Base-by-base conservation (phyloP, 768 basidiomycete species). In the Suillus subalutaceus region DNA sequence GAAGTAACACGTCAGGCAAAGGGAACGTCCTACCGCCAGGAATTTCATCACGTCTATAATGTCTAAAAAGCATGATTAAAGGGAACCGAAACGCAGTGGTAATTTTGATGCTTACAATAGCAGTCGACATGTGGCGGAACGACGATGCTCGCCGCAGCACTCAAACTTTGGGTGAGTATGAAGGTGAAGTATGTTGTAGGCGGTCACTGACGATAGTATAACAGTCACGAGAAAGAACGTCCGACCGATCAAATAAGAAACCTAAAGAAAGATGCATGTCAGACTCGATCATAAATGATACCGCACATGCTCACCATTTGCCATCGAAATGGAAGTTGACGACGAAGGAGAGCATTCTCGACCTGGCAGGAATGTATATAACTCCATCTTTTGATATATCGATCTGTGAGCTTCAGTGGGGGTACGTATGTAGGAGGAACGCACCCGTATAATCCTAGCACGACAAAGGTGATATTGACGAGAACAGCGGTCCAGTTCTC, bases 161-260 rank as follows among this genome's bases (percentile, higher is more conserved):
- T 40, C 66, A 66, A 65, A 23, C 68, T 40, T 40, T 76, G 26
- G 5, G 15, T 30, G 32, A 50, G 20, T 10, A 43, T 4, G 13
- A n/a, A 7, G 65, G 10, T 15, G 48, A 12, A 1, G 18, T 50
- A 1, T 12, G 50, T 48, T 2, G 4, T 2, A 30, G 15, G 15
- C 32, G n/a, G 3, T 40, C 2, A 30, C 72, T 43, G n/a, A 77
- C 74, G 40, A 13, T 20, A 71, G 6, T 48, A 71, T 30, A 30
- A 77, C 65, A 41, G 56, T 63, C 13, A 69, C 2, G 46, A 77
- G 62, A 18, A 48, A 44, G 26, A n/a, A 68, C 3, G 70, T 15
- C 13, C 74, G 68, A 48, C 73, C 76, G n/a, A 63, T 40, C 20
- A 76, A 10, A 37, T 70, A 76, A n/a, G 74, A 67, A 48, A 77